A percentile compares a stretch with the other conserved stretches of the same genome.
These are phyloP conservation scores for Insectozyma bohioensis DNA, from an alignment of 1,139 yeast species.

Conservation along the genomic window DNA sequence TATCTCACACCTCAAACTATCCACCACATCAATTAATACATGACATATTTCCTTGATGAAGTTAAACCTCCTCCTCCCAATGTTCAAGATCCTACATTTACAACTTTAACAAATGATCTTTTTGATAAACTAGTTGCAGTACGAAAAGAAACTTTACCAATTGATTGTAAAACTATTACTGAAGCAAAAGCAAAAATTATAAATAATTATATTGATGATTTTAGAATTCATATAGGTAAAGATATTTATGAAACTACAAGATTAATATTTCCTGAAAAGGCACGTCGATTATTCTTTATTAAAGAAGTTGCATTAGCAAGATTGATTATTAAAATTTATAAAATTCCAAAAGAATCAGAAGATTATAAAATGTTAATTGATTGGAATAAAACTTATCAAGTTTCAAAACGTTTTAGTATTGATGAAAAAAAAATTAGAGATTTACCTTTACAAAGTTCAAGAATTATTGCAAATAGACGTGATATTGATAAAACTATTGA, in stretches of 20 bases:
- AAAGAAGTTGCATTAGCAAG: constrained; percentile 52
- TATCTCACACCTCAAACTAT: no score
- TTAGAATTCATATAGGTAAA: constrained; percentile 66
- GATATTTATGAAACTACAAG: constrained; percentile 70
- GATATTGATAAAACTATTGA: constrained; percentile 36
- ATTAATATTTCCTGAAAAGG: constrained; percentile 63
- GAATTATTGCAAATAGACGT: constrained; percentile 49
- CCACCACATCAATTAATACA: no score
- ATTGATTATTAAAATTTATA: constrained; percentile 35
- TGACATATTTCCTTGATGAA: constrained; percentile 12
- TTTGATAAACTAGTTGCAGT: constrained; percentile 35
- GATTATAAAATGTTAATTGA: constrained; percentile 34
- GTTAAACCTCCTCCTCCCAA: constrained; percentile 19
- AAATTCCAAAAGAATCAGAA: constrained; percentile 35
- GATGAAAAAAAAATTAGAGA: constrained; percentile 39
- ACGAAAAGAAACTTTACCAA: constrained; percentile 24
- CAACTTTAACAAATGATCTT: constrained; percentile 31
- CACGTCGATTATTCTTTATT: constrained; percentile 52
- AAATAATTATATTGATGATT: constrained; percentile 53
- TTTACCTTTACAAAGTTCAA: constrained; percentile 41
- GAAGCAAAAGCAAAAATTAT: constrained; percentile 33
- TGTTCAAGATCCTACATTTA: constrained; percentile 26
- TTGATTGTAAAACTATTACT: constrained; percentile 24
- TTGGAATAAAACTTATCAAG: constrained; percentile 43
- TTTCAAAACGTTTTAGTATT: constrained; percentile 14